Percentiles rank a stretch among this genome's conserved stretches.
Evolutionary conservation across 805 yeast species (phyloP).

Genomic region (Candida wancherniae): DNA sequence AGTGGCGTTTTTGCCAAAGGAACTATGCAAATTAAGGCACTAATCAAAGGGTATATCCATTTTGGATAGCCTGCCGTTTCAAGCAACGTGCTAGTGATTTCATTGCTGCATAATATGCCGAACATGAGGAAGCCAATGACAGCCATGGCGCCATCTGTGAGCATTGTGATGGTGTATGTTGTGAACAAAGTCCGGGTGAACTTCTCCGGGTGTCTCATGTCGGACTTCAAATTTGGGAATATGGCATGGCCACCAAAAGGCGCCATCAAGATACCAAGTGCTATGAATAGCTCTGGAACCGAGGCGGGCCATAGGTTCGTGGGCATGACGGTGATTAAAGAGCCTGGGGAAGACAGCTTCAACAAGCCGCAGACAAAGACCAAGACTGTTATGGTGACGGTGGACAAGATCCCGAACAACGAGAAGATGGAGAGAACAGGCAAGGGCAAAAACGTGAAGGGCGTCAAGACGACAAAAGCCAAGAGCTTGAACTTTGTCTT

Average conservation of each 20-base stretch:
- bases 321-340: constrained; percentile 57
- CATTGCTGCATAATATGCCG: constrained; percentile 46
- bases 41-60: constrained; percentile 47
- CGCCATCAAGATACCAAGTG: constrained; percentile 67
- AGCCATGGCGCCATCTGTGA: constrained; percentile 62
- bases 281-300: constrained; percentile 47
- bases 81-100: constrained; percentile 47
- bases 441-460: constrained; percentile 77
- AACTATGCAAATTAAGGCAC: constrained; percentile 69
- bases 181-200: constrained; percentile 49
- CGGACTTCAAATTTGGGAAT: constrained; percentile 66
- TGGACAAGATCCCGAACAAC: constrained; percentile 65
- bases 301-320: constrained; percentile 65
- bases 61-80: constrained; percentile 44
- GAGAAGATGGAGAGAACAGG: constrained; percentile 66
- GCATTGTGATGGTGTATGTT: constrained; percentile 57
- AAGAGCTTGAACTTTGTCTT: constrained; percentile 54
- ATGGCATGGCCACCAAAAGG: constrained; percentile 87
- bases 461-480: constrained; percentile 68
- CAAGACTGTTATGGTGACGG: constrained; percentile 56
- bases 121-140: constrained; percentile 61
- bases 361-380: constrained; percentile 61
- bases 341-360: constrained; percentile 66
- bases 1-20: constrained; percentile 84
- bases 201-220: constrained; percentile 63